phyloP scores from a whole-genome alignment of 306 rosid genomes.

The Morella rubra region DNA sequence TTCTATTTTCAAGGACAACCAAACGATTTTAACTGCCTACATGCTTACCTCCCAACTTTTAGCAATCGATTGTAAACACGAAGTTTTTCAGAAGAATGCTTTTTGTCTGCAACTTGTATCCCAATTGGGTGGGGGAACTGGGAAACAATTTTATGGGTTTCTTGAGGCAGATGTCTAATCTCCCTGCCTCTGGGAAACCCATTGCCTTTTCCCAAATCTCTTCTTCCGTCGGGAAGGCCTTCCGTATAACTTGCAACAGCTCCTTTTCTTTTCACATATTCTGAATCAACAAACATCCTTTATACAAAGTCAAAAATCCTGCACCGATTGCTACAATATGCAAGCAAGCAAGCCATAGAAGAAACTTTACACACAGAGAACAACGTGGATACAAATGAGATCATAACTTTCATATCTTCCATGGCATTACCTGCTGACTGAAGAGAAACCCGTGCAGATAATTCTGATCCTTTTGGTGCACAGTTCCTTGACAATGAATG shows the following conservation, averaged over 20 bases:
- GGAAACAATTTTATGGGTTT: constrained; percentile 31
- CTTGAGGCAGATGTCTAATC: constrained; percentile 33
- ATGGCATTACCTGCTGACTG: constrained; percentile 50
- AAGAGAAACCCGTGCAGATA: constrained; percentile 35
- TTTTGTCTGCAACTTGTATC: constrained; percentile 37
- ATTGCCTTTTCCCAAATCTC: constrained; percentile 40
- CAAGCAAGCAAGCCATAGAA: neutral
- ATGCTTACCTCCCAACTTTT: constrained; percentile 66
- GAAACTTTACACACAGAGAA: constrained; percentile 11
- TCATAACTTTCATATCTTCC: constrained; percentile 19
- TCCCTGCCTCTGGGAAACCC: constrained; percentile 44
- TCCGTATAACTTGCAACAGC: constrained; percentile 37
- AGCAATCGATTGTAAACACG: constrained; percentile 60
- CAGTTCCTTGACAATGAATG: constrained; percentile 39
- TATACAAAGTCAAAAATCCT: constrained; percentile 19
- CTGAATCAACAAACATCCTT: constrained; percentile 53
- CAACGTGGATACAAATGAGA: constrained; percentile 17
- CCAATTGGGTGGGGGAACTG: constrained; percentile 41
- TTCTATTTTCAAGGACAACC: constrained; percentile 21
- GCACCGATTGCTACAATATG: constrained; percentile 17
- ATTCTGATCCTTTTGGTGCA: constrained; percentile 34
- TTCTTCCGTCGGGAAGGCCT: constrained; percentile 38
- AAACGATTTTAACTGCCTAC: neutral
- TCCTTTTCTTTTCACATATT: constrained; percentile 40
- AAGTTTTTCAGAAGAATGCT: constrained; percentile 47